Base-by-base conservation (phyloP, 2,329 filamentous ascomycete genomes). In the Lomentospora prolificans region DNA sequence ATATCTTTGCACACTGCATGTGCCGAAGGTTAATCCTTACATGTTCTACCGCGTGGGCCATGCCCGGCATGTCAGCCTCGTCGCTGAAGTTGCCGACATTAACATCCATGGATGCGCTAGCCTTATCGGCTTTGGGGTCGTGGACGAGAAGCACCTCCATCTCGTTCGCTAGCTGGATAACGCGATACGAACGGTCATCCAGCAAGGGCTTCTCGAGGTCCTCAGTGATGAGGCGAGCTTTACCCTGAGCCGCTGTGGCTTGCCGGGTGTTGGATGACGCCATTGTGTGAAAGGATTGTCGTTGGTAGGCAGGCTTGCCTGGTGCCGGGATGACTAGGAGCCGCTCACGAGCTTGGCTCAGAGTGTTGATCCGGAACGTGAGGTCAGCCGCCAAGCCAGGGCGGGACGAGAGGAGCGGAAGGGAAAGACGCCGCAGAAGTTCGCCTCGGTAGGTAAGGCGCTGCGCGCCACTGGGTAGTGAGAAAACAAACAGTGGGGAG, bases 51-150 rank as follows among this genome's bases (percentile, higher is more conserved):
- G 90, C 91, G 74, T 97, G 94, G 54, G 92, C 92, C 82, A 95
- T 91, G 58, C 94, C 90, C 12, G 90, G 91, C 82, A 97, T 90
- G 63, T 90, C 88, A 61, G 87, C 82, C 61, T 88, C 84, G 66
- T 99, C 94, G 66, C 89, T 95, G 74, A 96, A 96, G 70, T 89
- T 95, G 59, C 94, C 94, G 33, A 96, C 92, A 69, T 95, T 91
- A 66, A 97, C 91, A 68, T 97, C 94, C 66, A 97, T 84, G 53
- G 92, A 88, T 8, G 92, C 94, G 65, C 90, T 95, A 60, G 94
- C 91, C 78, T 97, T 97, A 76, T 99, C 94, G 6, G 94, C 96
- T 60, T 95, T 86, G 1, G 89, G 82, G 72, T 99, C 94, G 68
- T 97, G 92, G 56, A 97, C 94, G 52, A 99, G 75, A 17, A 99